Evolutionary conservation across 2,329 filamentous ascomycete species (phyloP).

Genomic region (Aspergillus transmontanensis): DNA sequence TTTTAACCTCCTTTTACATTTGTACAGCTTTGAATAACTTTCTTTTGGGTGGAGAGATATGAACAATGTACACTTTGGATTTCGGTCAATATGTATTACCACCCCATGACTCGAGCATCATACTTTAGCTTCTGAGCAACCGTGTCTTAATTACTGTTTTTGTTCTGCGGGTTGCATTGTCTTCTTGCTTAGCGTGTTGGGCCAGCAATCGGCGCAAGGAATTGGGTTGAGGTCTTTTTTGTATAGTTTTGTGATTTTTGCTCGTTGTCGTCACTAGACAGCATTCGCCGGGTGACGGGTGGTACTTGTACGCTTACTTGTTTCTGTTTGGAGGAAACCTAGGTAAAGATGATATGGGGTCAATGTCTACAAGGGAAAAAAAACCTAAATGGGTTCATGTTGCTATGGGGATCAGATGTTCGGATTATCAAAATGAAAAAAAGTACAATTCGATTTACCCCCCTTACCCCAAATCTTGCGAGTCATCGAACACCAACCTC

Average conservation of each 20-base stretch:
- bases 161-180: conserved; percentile 1
- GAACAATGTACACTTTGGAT: conserved; percentile 5
- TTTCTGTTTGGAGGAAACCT: not conserved
- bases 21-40: conserved; percentile 3
- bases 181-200: conserved; percentile 12
- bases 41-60: conserved; percentile 1
- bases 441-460: not conserved
- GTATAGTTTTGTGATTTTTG: not conserved
- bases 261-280: not conserved
- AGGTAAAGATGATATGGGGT: not conserved
- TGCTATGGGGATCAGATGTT: not conserved
- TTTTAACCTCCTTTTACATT: conserved; percentile 7
- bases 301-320: not conserved
- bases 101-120: not conserved
- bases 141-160: not conserved
- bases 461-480: not conserved
- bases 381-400: not conserved
- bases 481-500: not conserved
- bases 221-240: conserved; percentile 5
- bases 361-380: not conserved
- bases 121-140: not conserved
- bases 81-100: conserved; percentile 15
- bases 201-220: conserved; percentile 18
- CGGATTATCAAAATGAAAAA: not conserved
- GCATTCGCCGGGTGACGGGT: not conserved